Evolutionary conservation across 768 basidiomycete genomes (phyloP), one percentile per base, ranked within the genome.

Genomic region (Clathrus columnatus): DNA sequence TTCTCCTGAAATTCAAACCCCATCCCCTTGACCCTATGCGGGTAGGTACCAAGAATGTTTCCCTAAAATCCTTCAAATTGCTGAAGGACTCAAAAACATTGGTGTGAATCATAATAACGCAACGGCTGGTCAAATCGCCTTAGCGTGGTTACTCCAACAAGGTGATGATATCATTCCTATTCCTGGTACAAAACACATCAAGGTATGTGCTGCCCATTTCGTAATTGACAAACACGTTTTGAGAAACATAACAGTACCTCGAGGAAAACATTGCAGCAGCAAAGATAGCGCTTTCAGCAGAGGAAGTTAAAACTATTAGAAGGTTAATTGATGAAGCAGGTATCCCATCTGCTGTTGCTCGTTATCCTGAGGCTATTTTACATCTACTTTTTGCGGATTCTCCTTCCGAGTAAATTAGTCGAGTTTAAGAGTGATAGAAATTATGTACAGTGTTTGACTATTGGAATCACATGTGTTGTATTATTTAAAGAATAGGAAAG

Each of bases 71-170:
- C 63, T 74, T 14, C 62, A 65, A 14, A 56, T 75, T n/a, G 73
- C 67, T 1, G 66, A 75, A 28, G 62, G 62, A 23, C 59, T 78
- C 14, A 61, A 68, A 52, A 50, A 57, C 50, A 67, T 75, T 32
- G 73, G 67, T 11, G 60, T 61, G 43, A 72, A 69, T 49, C 66
- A 76, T 56, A 81, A 63, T n/a, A 59, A 68, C 36, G 73, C 69
- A 8, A 75, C 77, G 7, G 62, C 73, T 2, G 73, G 74, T 1
- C 79, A 80, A 62, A 65, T 78, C 27, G 61, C 72, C 1, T 69
- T 82, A n/a, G 78, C 77, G 0, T 79, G 74, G 75, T 64, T 77
- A 7, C 66, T 79, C 7, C 70, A 73, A 11, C 75, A 78, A 63
- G 75, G 76, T 2, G 61, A 69, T 14, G 72, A 77, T 50, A 64